Percentiles rank a stretch among this genome's conserved stretches.
phyloP scores from a whole-genome alignment of 169 alveolate species.

The Theileria orientalis region DNA sequence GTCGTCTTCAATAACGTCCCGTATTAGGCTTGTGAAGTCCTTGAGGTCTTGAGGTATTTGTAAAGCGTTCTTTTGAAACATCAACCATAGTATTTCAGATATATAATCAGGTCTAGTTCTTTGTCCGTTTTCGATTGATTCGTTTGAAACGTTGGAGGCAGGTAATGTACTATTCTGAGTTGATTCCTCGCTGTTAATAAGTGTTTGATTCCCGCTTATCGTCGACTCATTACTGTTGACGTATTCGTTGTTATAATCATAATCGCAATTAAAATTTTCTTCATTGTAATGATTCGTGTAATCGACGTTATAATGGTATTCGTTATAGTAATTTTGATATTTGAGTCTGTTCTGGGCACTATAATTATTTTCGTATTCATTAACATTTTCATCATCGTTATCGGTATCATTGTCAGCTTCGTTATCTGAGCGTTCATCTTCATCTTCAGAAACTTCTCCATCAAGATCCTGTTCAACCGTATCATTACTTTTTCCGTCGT shows the following conservation, averaged over 20 bases:
- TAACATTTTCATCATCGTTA: neutral
- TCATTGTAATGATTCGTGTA: no score
- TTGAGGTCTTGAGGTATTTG: no score
- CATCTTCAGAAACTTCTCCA: neutral
- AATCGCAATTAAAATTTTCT: no score
- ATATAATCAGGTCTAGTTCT: constrained; percentile 6
- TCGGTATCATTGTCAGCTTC: neutral
- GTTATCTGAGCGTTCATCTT: neutral
- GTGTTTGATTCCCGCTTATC: no score
- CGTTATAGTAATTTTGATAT: neutral
- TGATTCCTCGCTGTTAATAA: no score
- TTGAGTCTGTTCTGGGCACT: neutral
- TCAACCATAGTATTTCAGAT: constrained; percentile 1
- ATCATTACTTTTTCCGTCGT: neutral
- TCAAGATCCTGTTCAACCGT: neutral
- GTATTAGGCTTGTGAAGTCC: no score
- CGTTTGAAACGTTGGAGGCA: no score
- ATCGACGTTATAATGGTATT: no score
- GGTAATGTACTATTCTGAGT: no score
- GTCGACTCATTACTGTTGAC: no score
- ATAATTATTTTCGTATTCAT: neutral
- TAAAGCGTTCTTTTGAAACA: neutral
- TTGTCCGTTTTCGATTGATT: neutral
- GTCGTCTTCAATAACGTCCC: no score
- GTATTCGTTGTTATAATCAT: no score